Evolutionary conservation across 2,329 filamentous ascomycete genomes (phyloP).

Genomic region (Purpureocillium lavendulum): DNA sequence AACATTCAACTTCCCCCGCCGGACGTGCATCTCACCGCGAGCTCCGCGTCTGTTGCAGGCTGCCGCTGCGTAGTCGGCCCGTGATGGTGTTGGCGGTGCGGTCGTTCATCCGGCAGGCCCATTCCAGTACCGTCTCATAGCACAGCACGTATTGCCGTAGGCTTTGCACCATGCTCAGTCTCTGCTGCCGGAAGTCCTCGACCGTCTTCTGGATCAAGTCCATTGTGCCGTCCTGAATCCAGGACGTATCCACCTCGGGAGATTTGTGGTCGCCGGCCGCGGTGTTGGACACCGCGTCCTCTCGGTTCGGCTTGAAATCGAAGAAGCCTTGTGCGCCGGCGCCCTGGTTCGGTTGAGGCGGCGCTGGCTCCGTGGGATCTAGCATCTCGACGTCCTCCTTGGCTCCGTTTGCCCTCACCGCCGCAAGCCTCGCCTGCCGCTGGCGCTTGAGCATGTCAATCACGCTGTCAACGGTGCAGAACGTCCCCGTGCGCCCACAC

Average conservation of each 20-base stretch:
- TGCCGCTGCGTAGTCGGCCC: slow-evolving; percentile 21
- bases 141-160: slow-evolving; percentile 89
- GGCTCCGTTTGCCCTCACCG: slow-evolving; percentile 10
- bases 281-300: not conserved
- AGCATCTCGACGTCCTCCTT: slow-evolving; percentile 42
- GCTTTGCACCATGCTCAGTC: slow-evolving; percentile 95
- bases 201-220: slow-evolving; percentile 85
- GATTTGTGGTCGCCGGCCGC: not conserved
- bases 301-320: slow-evolving; percentile 2
- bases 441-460: slow-evolving; percentile 96
- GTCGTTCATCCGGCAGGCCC: slow-evolving; percentile 52
- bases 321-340: slow-evolving; percentile 11
- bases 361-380: slow-evolving; percentile 17
- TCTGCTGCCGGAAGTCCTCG: slow-evolving; percentile 79
- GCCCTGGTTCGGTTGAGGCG: slow-evolving; percentile 16
- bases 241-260: slow-evolving; percentile 40
- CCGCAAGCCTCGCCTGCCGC: slow-evolving; percentile 29
- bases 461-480: slow-evolving; percentile 93
- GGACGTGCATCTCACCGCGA: not conserved
- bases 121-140: slow-evolving; percentile 91
- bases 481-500: slow-evolving; percentile 90
- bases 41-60: slow-evolving; percentile 17
- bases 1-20: too few species aligned
- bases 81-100: slow-evolving; percentile 9
- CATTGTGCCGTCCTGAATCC: slow-evolving; percentile 60